phyloP scores from a whole-genome alignment of 1,284 basidiomycete genomes.

The Acaromyces ingoldii region DNA sequence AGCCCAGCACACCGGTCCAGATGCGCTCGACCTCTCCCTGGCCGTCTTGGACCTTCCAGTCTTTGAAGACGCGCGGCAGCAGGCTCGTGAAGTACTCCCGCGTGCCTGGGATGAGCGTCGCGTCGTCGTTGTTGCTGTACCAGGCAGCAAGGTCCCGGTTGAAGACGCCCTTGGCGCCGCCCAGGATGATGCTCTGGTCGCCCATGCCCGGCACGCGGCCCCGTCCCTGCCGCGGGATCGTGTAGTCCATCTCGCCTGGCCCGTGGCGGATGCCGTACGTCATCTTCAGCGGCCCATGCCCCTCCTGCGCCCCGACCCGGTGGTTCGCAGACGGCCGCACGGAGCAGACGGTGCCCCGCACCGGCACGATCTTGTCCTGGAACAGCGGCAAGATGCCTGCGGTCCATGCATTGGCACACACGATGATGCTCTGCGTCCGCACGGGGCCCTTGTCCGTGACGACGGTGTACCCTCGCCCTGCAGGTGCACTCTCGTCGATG shows the following conservation, averaged over 20 bases:
- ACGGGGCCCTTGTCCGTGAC: not conserved
- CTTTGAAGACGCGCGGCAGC: not conserved
- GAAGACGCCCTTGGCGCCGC: not conserved
- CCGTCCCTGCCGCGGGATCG: not conserved
- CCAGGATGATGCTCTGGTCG: not conserved
- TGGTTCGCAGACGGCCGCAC: not conserved
- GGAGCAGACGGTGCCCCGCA: not conserved
- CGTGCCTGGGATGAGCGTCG: not conserved
- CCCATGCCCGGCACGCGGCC: not conserved
- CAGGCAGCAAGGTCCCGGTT: not conserved
- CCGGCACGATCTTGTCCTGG: not conserved
- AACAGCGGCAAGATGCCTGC: not conserved
- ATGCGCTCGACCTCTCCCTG: not conserved
- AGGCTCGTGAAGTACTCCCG: not conserved
- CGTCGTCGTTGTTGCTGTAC: not conserved
- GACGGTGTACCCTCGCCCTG: not conserved
- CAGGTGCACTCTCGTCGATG: not conserved
- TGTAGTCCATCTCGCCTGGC: not conserved
- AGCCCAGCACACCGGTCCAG: not conserved
- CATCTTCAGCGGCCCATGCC: not conserved
- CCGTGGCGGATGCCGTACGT: not conserved
- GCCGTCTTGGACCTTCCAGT: not conserved
- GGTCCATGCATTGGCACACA: not conserved
- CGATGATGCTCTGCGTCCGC: not conserved
- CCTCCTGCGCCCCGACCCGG: not conserved